Percentiles rank a stretch among this genome's conserved stretches.
These are phyloP conservation scores for Fraxinus americana DNA, from an alignment of 257 asterid genomes.

Conservation along the genomic window DNA sequence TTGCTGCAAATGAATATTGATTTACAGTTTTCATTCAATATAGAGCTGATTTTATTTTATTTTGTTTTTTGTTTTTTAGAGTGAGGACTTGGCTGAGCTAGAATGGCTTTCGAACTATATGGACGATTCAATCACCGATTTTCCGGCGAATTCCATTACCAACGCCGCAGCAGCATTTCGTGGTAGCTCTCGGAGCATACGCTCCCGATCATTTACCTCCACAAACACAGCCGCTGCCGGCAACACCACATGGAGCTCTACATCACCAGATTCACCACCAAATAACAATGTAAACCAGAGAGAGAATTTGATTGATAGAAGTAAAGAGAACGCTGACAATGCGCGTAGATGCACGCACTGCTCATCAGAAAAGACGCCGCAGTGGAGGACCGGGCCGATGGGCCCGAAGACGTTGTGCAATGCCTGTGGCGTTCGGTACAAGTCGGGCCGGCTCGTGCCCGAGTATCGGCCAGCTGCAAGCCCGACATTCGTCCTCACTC, in stretches of 20 bases:
- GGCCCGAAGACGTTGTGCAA: constrained; percentile 86
- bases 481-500: constrained; percentile 82
- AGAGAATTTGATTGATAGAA: constrained; percentile 17
- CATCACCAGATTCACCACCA: background rate
- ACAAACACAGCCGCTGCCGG: constrained; percentile 13
- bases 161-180: constrained; percentile 37
- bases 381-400: constrained; percentile 82
- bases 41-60: background rate
- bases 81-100: constrained; percentile 69
- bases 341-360: constrained; percentile 76
- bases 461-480: constrained; percentile 88
- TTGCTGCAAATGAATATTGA: background rate
- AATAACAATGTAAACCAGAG: constrained; percentile 13
- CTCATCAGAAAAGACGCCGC: constrained; percentile 84
- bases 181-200: constrained; percentile 44
- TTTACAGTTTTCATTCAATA: background rate
- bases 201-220: constrained; percentile 41
- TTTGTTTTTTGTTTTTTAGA: constrained; percentile 20
- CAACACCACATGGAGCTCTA: background rate
- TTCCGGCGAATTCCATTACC: constrained; percentile 41
- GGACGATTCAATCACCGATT: constrained; percentile 61
- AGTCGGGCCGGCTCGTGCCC: constrained; percentile 77
- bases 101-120: constrained; percentile 80
- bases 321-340: constrained; percentile 32
- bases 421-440: constrained; percentile 84